A percentile compares a stretch with the other conserved stretches of the same genome.
Evolutionary conservation across 768 basidiomycete species (phyloP).

Genomic region (Kockovaella imperatae): DNA sequence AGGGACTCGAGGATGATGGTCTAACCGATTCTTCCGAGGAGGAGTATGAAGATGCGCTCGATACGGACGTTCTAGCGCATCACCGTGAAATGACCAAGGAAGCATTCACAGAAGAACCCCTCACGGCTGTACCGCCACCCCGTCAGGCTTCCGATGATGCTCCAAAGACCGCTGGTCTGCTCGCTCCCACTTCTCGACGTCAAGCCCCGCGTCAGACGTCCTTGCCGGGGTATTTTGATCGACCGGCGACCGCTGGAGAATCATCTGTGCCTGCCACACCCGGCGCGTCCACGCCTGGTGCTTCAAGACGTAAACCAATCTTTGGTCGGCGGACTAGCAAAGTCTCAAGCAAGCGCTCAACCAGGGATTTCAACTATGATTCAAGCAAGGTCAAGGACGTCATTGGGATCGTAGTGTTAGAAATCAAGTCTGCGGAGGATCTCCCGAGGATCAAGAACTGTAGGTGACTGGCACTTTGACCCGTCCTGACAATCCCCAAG

Average conservation of each 20-base stretch:
- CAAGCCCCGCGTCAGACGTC: slow-evolving; percentile 10
- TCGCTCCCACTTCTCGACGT: no score
- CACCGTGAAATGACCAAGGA: slow-evolving; percentile 4
- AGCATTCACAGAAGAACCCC: no score
- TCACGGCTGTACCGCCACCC: slow-evolving; percentile 6
- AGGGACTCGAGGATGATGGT: slow-evolving; percentile 35
- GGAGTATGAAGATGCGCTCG: slow-evolving; percentile 28
- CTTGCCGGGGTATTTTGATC: slow-evolving; percentile 31
- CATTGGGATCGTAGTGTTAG: slow-evolving; percentile 88
- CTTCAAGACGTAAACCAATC: slow-evolving; percentile 12
- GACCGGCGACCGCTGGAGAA: background rate
- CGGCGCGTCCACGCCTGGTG: slow-evolving; percentile 25
- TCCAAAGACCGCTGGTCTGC: slow-evolving; percentile 14
- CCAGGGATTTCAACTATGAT: slow-evolving; percentile 53
- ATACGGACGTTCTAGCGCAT: slow-evolving; percentile 9
- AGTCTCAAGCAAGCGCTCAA: slow-evolving; percentile 31
- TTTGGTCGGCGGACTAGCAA: slow-evolving; percentile 14
- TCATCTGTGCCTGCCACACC: slow-evolving; percentile 10
- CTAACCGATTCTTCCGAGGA: slow-evolving; percentile 26
- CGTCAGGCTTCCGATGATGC: slow-evolving; percentile 2
- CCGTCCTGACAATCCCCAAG: slow-evolving; percentile 13
- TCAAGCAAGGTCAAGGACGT: slow-evolving; percentile 64
- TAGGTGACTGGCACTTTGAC: slow-evolving; percentile 47
- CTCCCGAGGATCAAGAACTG: slow-evolving; percentile 80
- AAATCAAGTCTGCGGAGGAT: slow-evolving; percentile 75